Conservation (phyloP, 805 yeast species). For the Candida hungchunana region DNA sequence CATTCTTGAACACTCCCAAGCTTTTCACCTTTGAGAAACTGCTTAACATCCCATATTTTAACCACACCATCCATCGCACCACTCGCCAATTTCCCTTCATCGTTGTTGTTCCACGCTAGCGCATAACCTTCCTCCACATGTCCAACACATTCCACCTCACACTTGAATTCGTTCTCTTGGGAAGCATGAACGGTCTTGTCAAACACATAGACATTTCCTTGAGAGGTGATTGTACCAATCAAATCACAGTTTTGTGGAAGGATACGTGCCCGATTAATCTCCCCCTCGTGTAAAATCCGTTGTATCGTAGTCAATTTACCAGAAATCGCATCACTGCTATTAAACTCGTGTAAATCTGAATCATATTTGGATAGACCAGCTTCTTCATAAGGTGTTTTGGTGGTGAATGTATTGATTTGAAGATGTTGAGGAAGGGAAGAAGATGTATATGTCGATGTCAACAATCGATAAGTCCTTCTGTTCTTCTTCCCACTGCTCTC, state of each 20-base stretch:
- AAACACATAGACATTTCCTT: slow-evolving; percentile 62
- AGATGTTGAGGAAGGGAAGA: slow-evolving; percentile 51
- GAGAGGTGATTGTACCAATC: slow-evolving; percentile 63
- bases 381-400: slow-evolving; percentile 23
- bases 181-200: slow-evolving; percentile 81
- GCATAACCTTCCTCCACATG: slow-evolving; percentile 60
- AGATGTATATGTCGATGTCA: slow-evolving; percentile 63
- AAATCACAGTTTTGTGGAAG: slow-evolving; percentile 88
- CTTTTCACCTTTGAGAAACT: slow-evolving; percentile 28
- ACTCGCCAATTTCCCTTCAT: slow-evolving; percentile 55
- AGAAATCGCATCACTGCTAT: slow-evolving; percentile 27
- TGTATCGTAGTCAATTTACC: slow-evolving; percentile 44
- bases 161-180: slow-evolving; percentile 37
- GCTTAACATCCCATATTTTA: slow-evolving; percentile 62
- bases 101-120: slow-evolving; percentile 65
- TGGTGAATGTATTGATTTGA: slow-evolving; percentile 30
- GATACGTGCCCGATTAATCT: slow-evolving; percentile 65
- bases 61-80: slow-evolving; percentile 63
- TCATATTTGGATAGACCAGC: slow-evolving; percentile 34
- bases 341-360: slow-evolving; percentile 30
- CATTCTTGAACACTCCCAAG: slow-evolving; percentile 11
- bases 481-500: slow-evolving; percentile 20
- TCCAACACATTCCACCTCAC: slow-evolving; percentile 46
- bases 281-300: slow-evolving; percentile 63
- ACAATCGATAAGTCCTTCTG: slow-evolving; percentile 37